These are phyloP conservation scores for Tilletia walkeri DNA, from an alignment of 1,284 basidiomycete species.

Conservation along the genomic window DNA sequence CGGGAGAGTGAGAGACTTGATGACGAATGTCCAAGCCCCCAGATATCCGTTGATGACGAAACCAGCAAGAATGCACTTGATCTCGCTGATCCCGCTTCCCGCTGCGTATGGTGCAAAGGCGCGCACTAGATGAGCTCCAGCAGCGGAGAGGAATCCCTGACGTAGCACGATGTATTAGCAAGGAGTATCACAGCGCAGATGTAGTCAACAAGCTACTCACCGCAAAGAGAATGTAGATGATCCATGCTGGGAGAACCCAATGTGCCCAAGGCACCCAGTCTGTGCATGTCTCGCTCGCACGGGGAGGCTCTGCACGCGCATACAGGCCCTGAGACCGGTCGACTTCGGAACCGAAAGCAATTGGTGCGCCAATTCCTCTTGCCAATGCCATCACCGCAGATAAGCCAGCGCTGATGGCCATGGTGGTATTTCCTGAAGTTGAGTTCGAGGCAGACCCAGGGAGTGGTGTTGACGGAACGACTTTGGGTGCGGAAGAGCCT, in stretches of 20 bases:
- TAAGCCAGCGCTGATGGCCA: slow-evolving; percentile 48
- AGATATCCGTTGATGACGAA: slow-evolving; percentile 98
- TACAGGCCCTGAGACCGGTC: not conserved
- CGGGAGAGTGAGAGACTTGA: slow-evolving; percentile 15
- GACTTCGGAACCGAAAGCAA: slow-evolving; percentile 23
- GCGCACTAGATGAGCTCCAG: slow-evolving; percentile 77
- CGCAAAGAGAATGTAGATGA: slow-evolving; percentile 83
- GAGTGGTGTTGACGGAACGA: not conserved
- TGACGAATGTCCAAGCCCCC: slow-evolving; percentile 23
- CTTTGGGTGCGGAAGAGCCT: slow-evolving; percentile 18
- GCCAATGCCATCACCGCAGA: slow-evolving; percentile 61
- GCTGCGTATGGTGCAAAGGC: slow-evolving; percentile 91
- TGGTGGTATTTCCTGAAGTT: not conserved
- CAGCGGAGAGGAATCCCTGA: slow-evolving; percentile 26
- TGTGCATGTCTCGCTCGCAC: slow-evolving; percentile 69
- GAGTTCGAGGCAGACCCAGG: not conserved
- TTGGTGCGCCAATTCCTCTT: slow-evolving; percentile 15
- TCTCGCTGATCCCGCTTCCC: slow-evolving; percentile 96
- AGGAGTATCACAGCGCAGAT: not conserved
- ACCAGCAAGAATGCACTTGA: slow-evolving; percentile 87
- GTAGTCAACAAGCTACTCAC: not conserved
- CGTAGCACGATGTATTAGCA: not conserved
- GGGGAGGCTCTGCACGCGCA: not conserved
- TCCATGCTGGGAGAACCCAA: slow-evolving; percentile 72
- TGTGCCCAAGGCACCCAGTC: slow-evolving; percentile 92